Conservation (phyloP, 1,284 basidiomycete genomes). For the Mycena sp. region DNA sequence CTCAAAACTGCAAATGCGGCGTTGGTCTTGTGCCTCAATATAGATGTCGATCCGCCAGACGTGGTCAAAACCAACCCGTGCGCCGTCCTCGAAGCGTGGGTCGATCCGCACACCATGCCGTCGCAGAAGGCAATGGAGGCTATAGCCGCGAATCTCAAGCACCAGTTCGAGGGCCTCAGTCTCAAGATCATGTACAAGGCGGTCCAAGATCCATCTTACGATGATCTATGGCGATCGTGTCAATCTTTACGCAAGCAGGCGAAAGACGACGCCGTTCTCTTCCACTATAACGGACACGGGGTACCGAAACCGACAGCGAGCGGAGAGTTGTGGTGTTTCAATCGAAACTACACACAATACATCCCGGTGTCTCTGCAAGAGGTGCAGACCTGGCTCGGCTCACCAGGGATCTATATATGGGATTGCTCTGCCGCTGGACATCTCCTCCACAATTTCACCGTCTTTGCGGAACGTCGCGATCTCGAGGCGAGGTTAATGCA, state of each 20-base stretch:
- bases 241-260: slow-evolving; percentile 87
- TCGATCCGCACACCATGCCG: slow-evolving; percentile 92
- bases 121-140: slow-evolving; percentile 90
- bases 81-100: slow-evolving; percentile 96
- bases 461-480: slow-evolving; percentile 88
- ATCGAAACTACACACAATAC: slow-evolving; percentile 97
- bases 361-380: slow-evolving; percentile 97
- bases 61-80: slow-evolving; percentile 98
- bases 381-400: slow-evolving; percentile 91
- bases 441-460: slow-evolving; percentile 91
- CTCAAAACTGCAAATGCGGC: slow-evolving; percentile 93
- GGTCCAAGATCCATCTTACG: slow-evolving; percentile 94
- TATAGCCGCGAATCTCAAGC: slow-evolving; percentile 91
- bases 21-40: slow-evolving; percentile 96
- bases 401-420: slow-evolving; percentile 98
- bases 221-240: slow-evolving; percentile 94
- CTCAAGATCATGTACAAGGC: slow-evolving; percentile 91
- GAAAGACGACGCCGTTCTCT: slow-evolving; percentile 93
- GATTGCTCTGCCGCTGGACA: slow-evolving; percentile 97
- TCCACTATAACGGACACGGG: slow-evolving; percentile 99
- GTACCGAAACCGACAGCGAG: slow-evolving; percentile 97
- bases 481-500: slow-evolving; percentile 74
- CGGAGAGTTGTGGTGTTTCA: slow-evolving; percentile 99
- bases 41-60: slow-evolving; percentile 98
- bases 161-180: slow-evolving; percentile 96